Evolutionary conservation across 1,284 basidiomycete species (phyloP).

Genomic region (Porogramme epimiltina): DNA sequence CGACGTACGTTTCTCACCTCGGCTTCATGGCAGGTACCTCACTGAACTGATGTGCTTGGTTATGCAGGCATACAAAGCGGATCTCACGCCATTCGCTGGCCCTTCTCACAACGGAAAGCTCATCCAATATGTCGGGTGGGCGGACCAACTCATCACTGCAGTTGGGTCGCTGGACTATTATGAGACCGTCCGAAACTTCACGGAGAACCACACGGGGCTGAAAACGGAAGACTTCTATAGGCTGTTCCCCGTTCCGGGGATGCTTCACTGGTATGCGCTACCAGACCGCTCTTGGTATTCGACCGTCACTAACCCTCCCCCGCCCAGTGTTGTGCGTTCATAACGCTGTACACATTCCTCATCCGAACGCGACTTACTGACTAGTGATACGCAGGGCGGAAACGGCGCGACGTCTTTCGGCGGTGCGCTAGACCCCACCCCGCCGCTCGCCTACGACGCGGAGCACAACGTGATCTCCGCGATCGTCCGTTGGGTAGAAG

Average conservation of each 20-base stretch:
- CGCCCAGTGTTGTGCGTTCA: neutral
- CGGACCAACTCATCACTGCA: neutral
- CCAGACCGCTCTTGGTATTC: neutral
- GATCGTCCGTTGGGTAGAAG: slow-evolving; percentile 43
- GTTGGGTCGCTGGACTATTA: slow-evolving; percentile 36
- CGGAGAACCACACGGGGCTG: slow-evolving; percentile 20
- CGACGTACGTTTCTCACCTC: neutral
- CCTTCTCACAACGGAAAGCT: slow-evolving; percentile 30
- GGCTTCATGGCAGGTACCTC: too few relatives aligned
- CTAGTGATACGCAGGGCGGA: neutral
- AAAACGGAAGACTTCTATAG: slow-evolving; percentile 38
- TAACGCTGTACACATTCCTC: too few relatives aligned
- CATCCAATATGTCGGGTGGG: slow-evolving; percentile 26
- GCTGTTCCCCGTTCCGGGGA: slow-evolving; percentile 43
- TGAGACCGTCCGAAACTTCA: slow-evolving; percentile 33
- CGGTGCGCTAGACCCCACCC: slow-evolving; percentile 13
- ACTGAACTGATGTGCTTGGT: too few relatives aligned
- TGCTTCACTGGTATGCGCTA: slow-evolving; percentile 37
- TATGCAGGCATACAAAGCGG: slow-evolving; percentile 23
- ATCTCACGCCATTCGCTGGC: slow-evolving; percentile 31
- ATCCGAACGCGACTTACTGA: too few relatives aligned
- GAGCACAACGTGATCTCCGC: slow-evolving; percentile 38
- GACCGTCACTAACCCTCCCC: neutral
- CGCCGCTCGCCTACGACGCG: slow-evolving; percentile 18
- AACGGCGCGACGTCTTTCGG: slow-evolving; percentile 2